Evolutionary conservation across 2,329 filamentous ascomycete genomes (phyloP).

Genomic region (Botrytis sinoallii): DNA sequence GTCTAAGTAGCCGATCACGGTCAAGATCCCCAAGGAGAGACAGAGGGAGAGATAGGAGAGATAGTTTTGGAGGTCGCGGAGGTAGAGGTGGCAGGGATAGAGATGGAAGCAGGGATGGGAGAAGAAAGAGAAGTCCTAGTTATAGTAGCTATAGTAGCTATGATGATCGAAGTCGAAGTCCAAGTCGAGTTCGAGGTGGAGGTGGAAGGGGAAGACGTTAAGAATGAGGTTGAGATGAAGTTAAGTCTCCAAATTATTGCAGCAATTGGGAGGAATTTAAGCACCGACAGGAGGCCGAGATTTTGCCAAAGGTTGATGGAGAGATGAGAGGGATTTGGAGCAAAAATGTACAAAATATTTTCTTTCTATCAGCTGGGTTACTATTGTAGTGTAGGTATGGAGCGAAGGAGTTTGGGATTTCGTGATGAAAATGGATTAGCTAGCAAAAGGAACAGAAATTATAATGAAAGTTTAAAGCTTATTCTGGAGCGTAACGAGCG

Average conservation of each 20-base stretch:
- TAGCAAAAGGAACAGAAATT: not conserved
- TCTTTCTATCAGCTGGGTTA: not conserved
- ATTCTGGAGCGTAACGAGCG: not conserved
- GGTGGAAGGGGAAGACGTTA: slow-evolving; percentile 2
- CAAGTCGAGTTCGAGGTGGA: slow-evolving; percentile 34
- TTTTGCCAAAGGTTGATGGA: not conserved
- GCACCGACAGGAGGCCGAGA: not conserved
- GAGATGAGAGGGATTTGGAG: not conserved
- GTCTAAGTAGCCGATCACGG: slow-evolving; percentile 2
- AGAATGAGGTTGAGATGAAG: not conserved
- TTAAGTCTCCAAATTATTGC: not conserved
- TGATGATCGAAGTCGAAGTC: slow-evolving; percentile 45
- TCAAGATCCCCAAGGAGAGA: slow-evolving; percentile 13
- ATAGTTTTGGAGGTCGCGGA: slow-evolving; percentile 8
- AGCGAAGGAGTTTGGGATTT: slow-evolving; percentile 13
- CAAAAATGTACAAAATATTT: not conserved
- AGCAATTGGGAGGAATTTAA: not conserved
- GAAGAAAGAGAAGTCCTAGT: slow-evolving; percentile 56
- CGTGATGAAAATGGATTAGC: not conserved
- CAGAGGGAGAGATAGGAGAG: not conserved
- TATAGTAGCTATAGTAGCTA: slow-evolving; percentile 61
- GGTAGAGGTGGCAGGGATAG: slow-evolving; percentile 26
- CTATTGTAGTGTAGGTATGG: not conserved
- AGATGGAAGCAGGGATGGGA: slow-evolving; percentile 34
- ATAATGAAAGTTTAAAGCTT: not conserved